A percentile compares a stretch with the other conserved stretches of the same genome.
Evolutionary conservation across 1,139 yeast species (phyloP).

Genomic region (Pichia sp.): DNA sequence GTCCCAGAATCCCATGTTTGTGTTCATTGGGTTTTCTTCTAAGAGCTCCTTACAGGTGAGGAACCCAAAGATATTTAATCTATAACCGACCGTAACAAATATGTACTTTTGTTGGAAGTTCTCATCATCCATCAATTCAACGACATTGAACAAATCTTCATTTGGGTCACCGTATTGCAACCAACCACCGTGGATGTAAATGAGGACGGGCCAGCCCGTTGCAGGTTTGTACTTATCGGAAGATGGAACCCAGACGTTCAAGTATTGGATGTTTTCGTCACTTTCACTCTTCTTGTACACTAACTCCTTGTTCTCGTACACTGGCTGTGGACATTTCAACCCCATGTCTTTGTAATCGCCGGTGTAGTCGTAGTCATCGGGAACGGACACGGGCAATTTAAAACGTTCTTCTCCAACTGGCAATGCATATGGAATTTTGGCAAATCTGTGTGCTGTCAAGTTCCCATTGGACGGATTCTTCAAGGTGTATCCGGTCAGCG

Average conservation of each 20-base stretch:
- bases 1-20: constrained; percentile 46
- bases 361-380: constrained; percentile 36
- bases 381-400: constrained; percentile 24
- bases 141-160: constrained; percentile 20
- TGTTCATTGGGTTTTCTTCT: constrained; percentile 29
- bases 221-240: constrained; percentile 32
- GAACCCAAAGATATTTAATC: constrained; percentile 42
- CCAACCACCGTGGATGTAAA: constrained; percentile 43
- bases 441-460: constrained; percentile 21
- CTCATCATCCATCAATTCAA: constrained; percentile 30
- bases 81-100: constrained; percentile 39
- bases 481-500: constrained; percentile 22
- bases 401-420: constrained; percentile 21
- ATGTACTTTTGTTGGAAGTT: constrained; percentile 33
- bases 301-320: background rate
- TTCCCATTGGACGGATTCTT: constrained; percentile 18
- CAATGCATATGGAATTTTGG: constrained; percentile 25
- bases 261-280: constrained; percentile 37
- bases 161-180: constrained; percentile 39
- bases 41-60: constrained; percentile 33
- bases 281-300: constrained; percentile 8
- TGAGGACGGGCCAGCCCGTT: constrained; percentile 42
- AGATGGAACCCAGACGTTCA: constrained; percentile 42
- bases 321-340: constrained; percentile 37
- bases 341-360: constrained; percentile 36